Evolutionary conservation across 2,329 filamentous ascomycete species (phyloP), one percentile per base, ranked within the genome.

Genomic region (Fusarium clavum): DNA sequence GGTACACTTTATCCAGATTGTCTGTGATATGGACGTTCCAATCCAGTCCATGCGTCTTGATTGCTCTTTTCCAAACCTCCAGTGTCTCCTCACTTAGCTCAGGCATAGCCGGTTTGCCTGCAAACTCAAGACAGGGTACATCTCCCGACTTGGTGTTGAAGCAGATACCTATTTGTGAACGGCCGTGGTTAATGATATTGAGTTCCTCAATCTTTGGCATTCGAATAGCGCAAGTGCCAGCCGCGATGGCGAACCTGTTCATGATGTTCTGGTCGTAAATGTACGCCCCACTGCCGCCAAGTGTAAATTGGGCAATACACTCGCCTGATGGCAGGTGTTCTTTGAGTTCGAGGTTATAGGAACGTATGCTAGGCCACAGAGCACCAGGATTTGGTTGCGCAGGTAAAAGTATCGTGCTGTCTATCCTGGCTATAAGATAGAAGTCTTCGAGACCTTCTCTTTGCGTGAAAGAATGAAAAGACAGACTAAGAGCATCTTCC

Each of bases 381-480:
- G 32, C 24, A 18, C 52, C 8, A 12, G 6, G 3, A 3, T 18
- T 22, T 1, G 41, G 13, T 6, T 48, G 4, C 1, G 41, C 38
- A 4, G 61, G 64, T 32, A 57, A 66, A 18, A 67, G 25, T 8
- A 67, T 66, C 2, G 24, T 57, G 12, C 56, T 61, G 14, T 67
- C 64, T 10, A 67, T 56, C 16, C 64, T 65, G 14, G 54, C 64
- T 7, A 43, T 14, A 7, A 67, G 24, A 12, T 25, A 49, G 6
- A 67, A 65, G n/a, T 61, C 49, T 5, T 44, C 18, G 2, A 67
- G 25, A 12, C 16, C 9, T 6, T 61, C 16, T 22, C 64, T 45
- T 24, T 67, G 46, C 2, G 46, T 56, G 18, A 67, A 61, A 3
- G 8, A 16, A 4, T 24, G 16, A 4, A 67, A 48, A 1, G 56